These are phyloP conservation scores for Echites panduratus DNA, from an alignment of 257 asterid species.

Conservation along the genomic window DNA sequence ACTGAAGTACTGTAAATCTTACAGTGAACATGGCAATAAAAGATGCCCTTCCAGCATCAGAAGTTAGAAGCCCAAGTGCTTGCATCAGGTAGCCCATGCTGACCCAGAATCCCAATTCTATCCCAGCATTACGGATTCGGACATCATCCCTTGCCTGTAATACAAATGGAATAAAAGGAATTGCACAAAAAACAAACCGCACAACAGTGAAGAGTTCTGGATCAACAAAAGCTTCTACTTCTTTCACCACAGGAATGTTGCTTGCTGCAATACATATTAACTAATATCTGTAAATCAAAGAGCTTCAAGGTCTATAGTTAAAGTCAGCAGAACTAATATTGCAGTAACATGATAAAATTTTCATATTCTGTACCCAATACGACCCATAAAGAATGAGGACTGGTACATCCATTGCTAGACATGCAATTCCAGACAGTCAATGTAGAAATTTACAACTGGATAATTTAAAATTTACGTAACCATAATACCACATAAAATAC, in stretches of 20 bases:
- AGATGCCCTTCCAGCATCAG: conserved; percentile 86
- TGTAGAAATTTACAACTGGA: background rate
- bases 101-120: conserved; percentile 74
- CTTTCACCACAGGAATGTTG: conserved; percentile 73
- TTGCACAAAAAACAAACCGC: conserved; percentile 57
- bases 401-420: background rate
- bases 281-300: background rate
- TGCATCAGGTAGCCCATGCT: conserved; percentile 77
- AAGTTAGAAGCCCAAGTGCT: conserved; percentile 72
- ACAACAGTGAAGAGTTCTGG: conserved; percentile 65
- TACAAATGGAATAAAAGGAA: conserved; percentile 56
- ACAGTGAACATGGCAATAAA: conserved; percentile 75
- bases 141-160: conserved; percentile 45
- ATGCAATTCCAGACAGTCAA: background rate
- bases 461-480: too few species aligned
- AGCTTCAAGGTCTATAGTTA: background rate
- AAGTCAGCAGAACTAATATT: background rate
- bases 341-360: background rate
- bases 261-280: conserved; percentile 48
- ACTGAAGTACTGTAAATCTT: conserved; percentile 18
- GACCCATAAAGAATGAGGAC: background rate
- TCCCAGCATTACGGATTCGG: conserved; percentile 56
- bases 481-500: background rate
- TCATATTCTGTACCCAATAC: background rate
- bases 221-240: conserved; percentile 65